Percentiles rank a stretch among this genome's conserved stretches.
phyloP scores from a whole-genome alignment of 345 rosid species.

The Rhizophora apiculata region DNA sequence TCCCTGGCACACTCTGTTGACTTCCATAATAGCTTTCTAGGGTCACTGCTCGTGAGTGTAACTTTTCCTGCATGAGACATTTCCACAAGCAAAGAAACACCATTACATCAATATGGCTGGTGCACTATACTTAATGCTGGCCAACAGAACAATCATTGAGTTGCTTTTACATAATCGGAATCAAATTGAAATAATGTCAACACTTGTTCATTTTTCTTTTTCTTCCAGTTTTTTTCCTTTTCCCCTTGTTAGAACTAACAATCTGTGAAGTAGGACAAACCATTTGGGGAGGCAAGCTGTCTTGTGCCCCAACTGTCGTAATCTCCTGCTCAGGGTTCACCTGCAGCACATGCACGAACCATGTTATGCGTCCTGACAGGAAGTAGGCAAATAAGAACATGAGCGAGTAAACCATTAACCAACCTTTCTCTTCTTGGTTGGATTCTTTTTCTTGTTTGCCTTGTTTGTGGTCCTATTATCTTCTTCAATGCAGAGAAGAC shows the following conservation, averaged over 20 bases:
- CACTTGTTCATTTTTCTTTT: not conserved
- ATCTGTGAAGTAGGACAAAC: conserved; percentile 31
- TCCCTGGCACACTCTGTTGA: conserved; percentile 43
- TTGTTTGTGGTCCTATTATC: conserved; percentile 43
- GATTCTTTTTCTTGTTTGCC: conserved; percentile 59
- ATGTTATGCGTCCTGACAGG: not conserved
- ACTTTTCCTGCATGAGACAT: conserved; percentile 39
- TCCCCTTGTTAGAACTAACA: not conserved
- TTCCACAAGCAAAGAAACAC: not conserved
- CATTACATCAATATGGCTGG: not conserved
- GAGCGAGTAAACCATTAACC: conserved; percentile 5
- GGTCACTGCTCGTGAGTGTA: conserved; percentile 44
- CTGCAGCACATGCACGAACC: conserved; percentile 32
- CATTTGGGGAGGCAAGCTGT: conserved; percentile 65
- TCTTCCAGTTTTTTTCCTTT: not conserved
- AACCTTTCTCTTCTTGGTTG: conserved; percentile 65
- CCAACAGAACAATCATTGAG: not conserved
- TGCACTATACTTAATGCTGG: not conserved
- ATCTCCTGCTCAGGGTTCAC: conserved; percentile 59
- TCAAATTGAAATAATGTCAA: not conserved
- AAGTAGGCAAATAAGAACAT: not conserved
- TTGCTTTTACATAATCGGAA: not conserved
- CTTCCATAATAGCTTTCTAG: conserved; percentile 49
- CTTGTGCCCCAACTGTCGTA: conserved; percentile 47
- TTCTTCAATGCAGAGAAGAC: conserved; percentile 55